phyloP scores from a whole-genome alignment of 2,329 filamentous ascomycete genomes.

The Verticillium klebahnii region DNA sequence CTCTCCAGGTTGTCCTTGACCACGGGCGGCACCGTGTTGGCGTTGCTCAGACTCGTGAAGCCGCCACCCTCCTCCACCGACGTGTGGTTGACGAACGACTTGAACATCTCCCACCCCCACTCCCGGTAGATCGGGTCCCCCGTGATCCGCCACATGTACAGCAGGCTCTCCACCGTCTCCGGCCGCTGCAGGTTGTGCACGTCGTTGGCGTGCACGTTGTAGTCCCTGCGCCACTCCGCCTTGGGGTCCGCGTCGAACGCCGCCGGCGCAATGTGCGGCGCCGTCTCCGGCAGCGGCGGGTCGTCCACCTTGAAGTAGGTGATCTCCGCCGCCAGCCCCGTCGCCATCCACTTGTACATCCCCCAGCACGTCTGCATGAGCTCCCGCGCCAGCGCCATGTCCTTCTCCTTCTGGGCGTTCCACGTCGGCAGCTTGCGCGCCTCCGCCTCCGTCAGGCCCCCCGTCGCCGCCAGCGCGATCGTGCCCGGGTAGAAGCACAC shows the following conservation, averaged over 20 bases:
- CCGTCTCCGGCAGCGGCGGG: constrained; percentile 60
- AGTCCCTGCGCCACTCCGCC: constrained; percentile 72
- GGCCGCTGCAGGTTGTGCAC: constrained; percentile 90
- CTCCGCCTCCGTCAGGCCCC: constrained; percentile 68
- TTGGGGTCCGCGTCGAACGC: constrained; percentile 47
- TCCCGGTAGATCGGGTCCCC: constrained; percentile 83
- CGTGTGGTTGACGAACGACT: constrained; percentile 82
- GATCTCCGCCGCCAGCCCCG: constrained; percentile 92
- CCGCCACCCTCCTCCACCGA: constrained; percentile 72
- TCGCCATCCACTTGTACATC: constrained; percentile 88
- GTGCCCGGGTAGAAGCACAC: constrained; percentile 98
- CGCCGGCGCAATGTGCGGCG: constrained; percentile 42
- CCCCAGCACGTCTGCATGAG: constrained; percentile 97
- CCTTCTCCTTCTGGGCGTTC: constrained; percentile 75
- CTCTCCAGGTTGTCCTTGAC: constrained; percentile 94
- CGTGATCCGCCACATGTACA: constrained; percentile 99
- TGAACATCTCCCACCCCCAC: constrained; percentile 99
- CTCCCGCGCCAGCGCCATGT: constrained; percentile 83
- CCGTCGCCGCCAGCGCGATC: constrained; percentile 83
- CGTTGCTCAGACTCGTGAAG: constrained; percentile 77
- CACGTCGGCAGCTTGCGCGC: constrained; percentile 70
- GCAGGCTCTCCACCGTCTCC: constrained; percentile 92
- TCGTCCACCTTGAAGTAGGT: constrained; percentile 78
- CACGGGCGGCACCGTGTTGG: constrained; percentile 64
- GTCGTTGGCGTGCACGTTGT: constrained; percentile 75